These are phyloP conservation scores for Penicillium sp. DNA, from an alignment of 2,329 filamentous ascomycete genomes.

Conservation along the genomic window DNA sequence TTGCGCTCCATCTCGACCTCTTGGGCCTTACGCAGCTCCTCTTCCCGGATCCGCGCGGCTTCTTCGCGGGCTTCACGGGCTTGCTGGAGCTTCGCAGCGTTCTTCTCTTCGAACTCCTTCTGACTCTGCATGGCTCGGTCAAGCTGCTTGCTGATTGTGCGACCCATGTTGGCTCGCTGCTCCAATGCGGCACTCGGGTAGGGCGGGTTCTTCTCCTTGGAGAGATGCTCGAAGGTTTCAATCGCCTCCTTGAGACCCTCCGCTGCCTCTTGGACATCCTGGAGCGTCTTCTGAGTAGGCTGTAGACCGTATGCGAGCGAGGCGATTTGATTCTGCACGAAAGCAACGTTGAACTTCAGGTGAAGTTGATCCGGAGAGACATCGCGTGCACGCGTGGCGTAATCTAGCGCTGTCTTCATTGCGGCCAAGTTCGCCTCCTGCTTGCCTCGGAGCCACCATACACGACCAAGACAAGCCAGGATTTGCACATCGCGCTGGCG, in stretches of 20 bases:
- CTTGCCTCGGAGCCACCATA: constrained; percentile 79
- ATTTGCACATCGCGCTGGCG: constrained; percentile 75
- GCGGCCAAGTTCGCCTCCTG: constrained; percentile 61
- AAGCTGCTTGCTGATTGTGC: constrained; percentile 89
- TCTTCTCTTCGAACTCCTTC: constrained; percentile 87
- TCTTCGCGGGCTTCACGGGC: constrained; percentile 77
- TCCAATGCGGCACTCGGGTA: constrained; percentile 90
- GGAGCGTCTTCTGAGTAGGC: constrained; percentile 72
- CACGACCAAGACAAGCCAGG: constrained; percentile 80
- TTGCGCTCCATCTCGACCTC: constrained; percentile 71
- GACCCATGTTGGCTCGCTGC: constrained; percentile 94
- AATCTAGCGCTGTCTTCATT: constrained; percentile 64
- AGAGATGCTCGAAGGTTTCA: constrained; percentile 60
- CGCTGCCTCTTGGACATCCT: constrained; percentile 76
- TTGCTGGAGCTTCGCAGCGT: constrained; percentile 79
- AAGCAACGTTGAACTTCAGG: constrained; percentile 96
- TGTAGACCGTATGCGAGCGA: constrained; percentile 71
- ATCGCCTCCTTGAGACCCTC: constrained; percentile 84
- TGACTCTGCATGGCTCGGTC: constrained; percentile 81
- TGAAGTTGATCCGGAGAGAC: constrained; percentile 80
- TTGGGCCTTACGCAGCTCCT: constrained; percentile 65
- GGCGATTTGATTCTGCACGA: constrained; percentile 92
- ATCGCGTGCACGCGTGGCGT: constrained; percentile 66
- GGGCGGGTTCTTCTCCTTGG: constrained; percentile 65
- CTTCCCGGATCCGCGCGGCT: constrained; percentile 74